Base-by-base conservation (phyloP, 2,329 filamentous ascomycete species). In the Dryadomyces quercus-mongolicae region DNA sequence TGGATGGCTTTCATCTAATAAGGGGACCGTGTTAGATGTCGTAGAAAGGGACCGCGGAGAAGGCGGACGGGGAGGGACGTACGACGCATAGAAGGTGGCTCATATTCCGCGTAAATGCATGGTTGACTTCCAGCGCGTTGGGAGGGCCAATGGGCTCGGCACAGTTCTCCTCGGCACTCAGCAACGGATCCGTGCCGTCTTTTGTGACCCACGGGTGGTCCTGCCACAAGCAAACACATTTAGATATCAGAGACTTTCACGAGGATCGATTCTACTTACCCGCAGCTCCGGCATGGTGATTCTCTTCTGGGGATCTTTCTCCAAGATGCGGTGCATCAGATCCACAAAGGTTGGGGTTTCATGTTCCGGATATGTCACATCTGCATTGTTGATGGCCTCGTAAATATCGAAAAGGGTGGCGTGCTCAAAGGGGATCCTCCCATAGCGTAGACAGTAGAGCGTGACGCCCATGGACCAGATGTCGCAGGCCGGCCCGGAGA, bases 401-500 rank as follows among this genome's bases (percentile, higher is more conserved):
- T 94, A 97, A 58, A 97, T 80, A 51, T 95, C 91, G 54, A 96
- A 74, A 56, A 96, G 82, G 18, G 82, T 83, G 6, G 80, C 74
- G 54, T 85, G 80, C 63, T 91, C 85, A 64, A 97, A 98, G 0
- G 93, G 93, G 57, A 98, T 85, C 51, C 74, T 77, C 36, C 93
- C 93, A 63, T 95, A 97, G 57, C 86, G 84, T 43, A 98, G 76
- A 66, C 93, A 98, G 66, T 92, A 97, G 2, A 98, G 74, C 1
- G 91, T 95, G 9, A 96, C 85, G 7, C 93, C 93, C 92, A 97
- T 97, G 3, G 92, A 95, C 93, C 93, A 98, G 53, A 98, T 90
- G 68, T 98, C 93, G 4, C 89, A 89, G 4, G 92, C 90, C 62
- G 82, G 86, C 12, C 93, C 93, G 2, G 88, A 92, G 1, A 97